phyloP scores from a whole-genome alignment of 2,329 filamentous ascomycete species.

The Botrytis paeoniae region DNA sequence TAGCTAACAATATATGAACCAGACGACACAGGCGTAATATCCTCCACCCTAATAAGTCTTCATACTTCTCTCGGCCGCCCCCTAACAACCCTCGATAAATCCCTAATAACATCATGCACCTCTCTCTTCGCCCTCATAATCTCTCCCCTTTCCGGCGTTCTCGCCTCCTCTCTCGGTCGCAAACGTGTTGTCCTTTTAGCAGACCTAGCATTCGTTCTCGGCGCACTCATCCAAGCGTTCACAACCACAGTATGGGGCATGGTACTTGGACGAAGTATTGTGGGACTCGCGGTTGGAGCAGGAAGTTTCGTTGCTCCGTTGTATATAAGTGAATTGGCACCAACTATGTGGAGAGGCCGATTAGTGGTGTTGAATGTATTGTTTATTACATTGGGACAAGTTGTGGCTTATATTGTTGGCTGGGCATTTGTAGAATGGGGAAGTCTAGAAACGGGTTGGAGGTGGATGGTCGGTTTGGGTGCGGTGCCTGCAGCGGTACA shows the following conservation, averaged over 20 bases:
- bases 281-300: constrained; percentile 70
- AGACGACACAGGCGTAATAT: constrained; percentile 54
- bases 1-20: not conserved
- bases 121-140: constrained; percentile 62
- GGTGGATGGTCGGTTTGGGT: constrained; percentile 88
- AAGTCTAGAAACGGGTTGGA: constrained; percentile 62
- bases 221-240: constrained; percentile 63
- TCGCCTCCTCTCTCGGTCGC: constrained; percentile 61
- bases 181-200: constrained; percentile 61
- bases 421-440: constrained; percentile 66
- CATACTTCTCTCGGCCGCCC: constrained; percentile 53
- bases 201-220: constrained; percentile 64
- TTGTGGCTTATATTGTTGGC: constrained; percentile 81
- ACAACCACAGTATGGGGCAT: constrained; percentile 58
- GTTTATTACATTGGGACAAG: constrained; percentile 84
- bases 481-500: constrained; percentile 74
- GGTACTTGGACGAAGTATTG: constrained; percentile 65
- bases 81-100: constrained; percentile 64
- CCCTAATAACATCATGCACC: constrained; percentile 67
- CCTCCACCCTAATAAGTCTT: constrained; percentile 64
- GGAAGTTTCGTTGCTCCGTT: constrained; percentile 81
- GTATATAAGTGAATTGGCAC: constrained; percentile 84
- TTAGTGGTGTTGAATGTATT: constrained; percentile 79
- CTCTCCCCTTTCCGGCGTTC: constrained; percentile 61
- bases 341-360: constrained; percentile 70